A percentile compares a stretch with the other conserved stretches of the same genome.
Conservation (phyloP, 163 green algal genomes). For the Chlamydomonas reinhardtii region DNA sequence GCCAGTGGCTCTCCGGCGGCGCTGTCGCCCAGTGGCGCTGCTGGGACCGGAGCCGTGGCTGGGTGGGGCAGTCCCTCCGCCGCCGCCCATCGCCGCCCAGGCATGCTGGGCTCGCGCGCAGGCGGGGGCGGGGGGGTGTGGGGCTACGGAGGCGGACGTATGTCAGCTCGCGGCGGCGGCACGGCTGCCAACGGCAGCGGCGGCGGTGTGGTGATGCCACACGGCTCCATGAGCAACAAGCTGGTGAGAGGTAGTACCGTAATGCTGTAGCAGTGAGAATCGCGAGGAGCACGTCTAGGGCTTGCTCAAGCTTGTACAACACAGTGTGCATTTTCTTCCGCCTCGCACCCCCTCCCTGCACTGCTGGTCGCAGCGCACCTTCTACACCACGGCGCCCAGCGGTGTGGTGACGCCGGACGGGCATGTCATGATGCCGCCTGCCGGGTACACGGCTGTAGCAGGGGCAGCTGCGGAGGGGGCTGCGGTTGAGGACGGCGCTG, state of each 20-base stretch:
- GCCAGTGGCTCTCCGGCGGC: too few relatives aligned
- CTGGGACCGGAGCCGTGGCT: too few relatives aligned
- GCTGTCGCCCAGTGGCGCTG: too few relatives aligned
- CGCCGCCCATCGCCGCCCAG: too few relatives aligned
- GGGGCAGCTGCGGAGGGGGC: background rate
- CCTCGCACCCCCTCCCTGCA: too few relatives aligned
- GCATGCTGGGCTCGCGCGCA: background rate
- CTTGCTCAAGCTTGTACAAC: too few relatives aligned
- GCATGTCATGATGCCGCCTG: background rate
- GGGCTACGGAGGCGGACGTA: too few relatives aligned
- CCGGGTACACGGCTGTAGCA: background rate
- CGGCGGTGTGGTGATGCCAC: background rate
- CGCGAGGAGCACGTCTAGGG: too few relatives aligned
- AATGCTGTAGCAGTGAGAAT: too few relatives aligned
- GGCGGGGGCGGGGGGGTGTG: too few relatives aligned
- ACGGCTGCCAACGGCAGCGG: background rate
- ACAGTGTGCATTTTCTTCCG: too few relatives aligned
- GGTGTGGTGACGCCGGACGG: background rate
- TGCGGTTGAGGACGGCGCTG: background rate
- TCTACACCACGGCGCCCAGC: background rate
- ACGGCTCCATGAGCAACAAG: slow-evolving; percentile 9
- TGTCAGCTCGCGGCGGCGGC: background rate
- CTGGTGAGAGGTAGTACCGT: background rate
- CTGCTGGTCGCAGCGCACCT: slow-evolving; percentile 31
- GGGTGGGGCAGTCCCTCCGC: too few relatives aligned